phyloP scores from a whole-genome alignment of 257 asterid genomes.

The Fraxinus anomala region DNA sequence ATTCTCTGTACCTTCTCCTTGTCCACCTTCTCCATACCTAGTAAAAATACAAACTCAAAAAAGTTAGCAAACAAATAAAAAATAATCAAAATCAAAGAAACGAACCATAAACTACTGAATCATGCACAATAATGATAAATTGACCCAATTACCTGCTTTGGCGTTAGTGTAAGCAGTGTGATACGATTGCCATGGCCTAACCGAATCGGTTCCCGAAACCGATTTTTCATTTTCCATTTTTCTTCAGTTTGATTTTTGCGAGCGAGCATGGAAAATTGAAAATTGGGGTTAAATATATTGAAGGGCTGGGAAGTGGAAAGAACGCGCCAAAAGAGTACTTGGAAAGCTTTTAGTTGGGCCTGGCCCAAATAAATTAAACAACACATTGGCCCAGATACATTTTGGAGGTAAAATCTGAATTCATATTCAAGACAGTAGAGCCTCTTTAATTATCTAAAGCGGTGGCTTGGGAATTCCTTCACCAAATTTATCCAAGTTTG shows the following conservation, averaged over 20 bases:
- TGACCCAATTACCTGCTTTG: constrained; percentile 71
- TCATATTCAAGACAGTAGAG: too few relatives aligned
- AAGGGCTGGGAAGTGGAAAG: constrained; percentile 11
- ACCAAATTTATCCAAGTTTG: too few relatives aligned
- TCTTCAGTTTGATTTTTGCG: constrained; percentile 2
- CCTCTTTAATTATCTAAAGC: too few relatives aligned
- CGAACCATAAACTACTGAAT: background rate
- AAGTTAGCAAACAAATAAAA: background rate
- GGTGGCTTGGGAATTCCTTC: too few relatives aligned
- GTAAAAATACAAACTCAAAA: constrained; percentile 20
- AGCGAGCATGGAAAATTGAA: constrained; percentile 10
- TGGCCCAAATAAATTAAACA: too few relatives aligned
- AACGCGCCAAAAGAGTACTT: constrained; percentile 31
- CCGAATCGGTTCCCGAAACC: constrained; percentile 35
- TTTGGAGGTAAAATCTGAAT: too few relatives aligned
- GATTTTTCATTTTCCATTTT: constrained; percentile 32
- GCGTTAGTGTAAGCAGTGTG: constrained; percentile 83
- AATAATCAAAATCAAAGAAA: background rate
- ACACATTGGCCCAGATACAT: too few relatives aligned
- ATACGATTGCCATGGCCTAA: constrained; percentile 95
- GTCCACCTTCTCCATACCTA: constrained; percentile 99
- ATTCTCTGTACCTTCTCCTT: constrained; percentile 94
- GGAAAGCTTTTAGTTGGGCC: background rate
- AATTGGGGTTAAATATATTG: background rate
- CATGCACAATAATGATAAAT: constrained; percentile 5